A percentile compares a stretch with the other conserved stretches of the same genome.
Conservation (phyloP, 495 filamentous ascomycete genomes). For the Achaetomiella virescens region DNA sequence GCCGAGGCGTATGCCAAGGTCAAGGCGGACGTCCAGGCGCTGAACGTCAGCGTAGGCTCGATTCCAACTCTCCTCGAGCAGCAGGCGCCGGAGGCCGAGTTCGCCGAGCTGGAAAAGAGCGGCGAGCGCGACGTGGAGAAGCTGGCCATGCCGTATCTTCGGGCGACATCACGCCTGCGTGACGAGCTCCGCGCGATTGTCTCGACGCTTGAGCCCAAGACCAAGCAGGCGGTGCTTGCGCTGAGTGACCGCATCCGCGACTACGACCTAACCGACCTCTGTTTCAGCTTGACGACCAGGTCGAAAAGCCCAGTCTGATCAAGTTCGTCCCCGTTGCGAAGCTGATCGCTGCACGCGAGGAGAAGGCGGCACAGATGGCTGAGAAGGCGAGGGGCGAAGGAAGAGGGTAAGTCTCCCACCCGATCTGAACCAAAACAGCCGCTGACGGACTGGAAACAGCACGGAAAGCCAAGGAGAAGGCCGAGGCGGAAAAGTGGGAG, state of each 20-base stretch:
- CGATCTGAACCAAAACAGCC: neutral
- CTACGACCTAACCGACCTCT: conserved; percentile 67
- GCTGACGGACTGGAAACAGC: conserved; percentile 13
- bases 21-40: conserved; percentile 31
- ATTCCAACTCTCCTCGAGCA: conserved; percentile 28
- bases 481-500: conserved; percentile 50
- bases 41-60: conserved; percentile 30
- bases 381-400: conserved; percentile 54
- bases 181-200: conserved; percentile 61
- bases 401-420: conserved; percentile 42
- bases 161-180: conserved; percentile 57
- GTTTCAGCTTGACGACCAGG: conserved; percentile 82
- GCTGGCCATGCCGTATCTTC: conserved; percentile 57
- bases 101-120: conserved; percentile 32
- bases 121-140: conserved; percentile 42
- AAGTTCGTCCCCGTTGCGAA: conserved; percentile 69
- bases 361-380: conserved; percentile 53
- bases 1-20: conserved; percentile 34
- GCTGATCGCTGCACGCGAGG: conserved; percentile 64
- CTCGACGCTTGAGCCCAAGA: conserved; percentile 43
- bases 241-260: conserved; percentile 80
- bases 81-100: conserved; percentile 37
- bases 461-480: conserved; percentile 48
- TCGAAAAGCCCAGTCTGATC: conserved; percentile 63
- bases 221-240: conserved; percentile 54